Percentiles rank a stretch among this genome's conserved stretches.
Conservation (phyloP, 495 filamentous ascomycete species). For the Lophiotrema nucula region DNA sequence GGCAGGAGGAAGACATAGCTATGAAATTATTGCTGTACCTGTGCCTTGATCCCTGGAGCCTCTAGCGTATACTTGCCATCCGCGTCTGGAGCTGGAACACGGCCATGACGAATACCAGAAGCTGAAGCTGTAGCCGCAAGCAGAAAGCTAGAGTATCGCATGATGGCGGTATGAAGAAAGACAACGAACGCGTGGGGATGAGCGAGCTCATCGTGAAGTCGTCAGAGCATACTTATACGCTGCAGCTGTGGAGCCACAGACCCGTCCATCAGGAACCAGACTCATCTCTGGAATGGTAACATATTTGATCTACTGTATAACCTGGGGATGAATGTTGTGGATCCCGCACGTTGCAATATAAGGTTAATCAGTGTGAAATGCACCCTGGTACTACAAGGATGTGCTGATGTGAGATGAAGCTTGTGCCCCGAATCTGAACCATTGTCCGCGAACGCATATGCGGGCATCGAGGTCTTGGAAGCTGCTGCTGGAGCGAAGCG, state of each 20-base stretch:
- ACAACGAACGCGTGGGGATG: not conserved
- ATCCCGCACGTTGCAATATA: slow-evolving; percentile 16
- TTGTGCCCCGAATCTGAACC: not conserved
- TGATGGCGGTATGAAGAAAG: not conserved
- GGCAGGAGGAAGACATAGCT: too few relatives aligned
- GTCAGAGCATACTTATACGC: slow-evolving; percentile 17
- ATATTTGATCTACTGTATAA: slow-evolving; percentile 28
- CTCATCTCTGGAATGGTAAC: slow-evolving; percentile 9
- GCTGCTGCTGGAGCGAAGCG: too few relatives aligned
- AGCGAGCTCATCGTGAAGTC: not conserved
- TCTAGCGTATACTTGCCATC: slow-evolving; percentile 51
- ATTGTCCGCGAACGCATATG: not conserved
- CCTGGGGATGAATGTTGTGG: slow-evolving; percentile 10
- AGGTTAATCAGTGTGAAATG: slow-evolving; percentile 24
- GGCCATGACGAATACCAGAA: not conserved
- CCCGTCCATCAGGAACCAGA: not conserved
- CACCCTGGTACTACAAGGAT: slow-evolving; percentile 21
- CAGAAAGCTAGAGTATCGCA: slow-evolving; percentile 12
- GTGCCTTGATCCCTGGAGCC: slow-evolving; percentile 52
- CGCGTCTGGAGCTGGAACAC: slow-evolving; percentile 30
- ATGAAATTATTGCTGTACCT: too few relatives aligned
- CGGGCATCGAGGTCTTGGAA: slow-evolving; percentile 7
- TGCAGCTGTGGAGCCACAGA: slow-evolving; percentile 1
- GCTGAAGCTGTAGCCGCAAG: slow-evolving; percentile 20
- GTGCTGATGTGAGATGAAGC: slow-evolving; percentile 17